Evolutionary conservation across 768 basidiomycete species (phyloP).

Genomic region (Amylocystis lapponica): DNA sequence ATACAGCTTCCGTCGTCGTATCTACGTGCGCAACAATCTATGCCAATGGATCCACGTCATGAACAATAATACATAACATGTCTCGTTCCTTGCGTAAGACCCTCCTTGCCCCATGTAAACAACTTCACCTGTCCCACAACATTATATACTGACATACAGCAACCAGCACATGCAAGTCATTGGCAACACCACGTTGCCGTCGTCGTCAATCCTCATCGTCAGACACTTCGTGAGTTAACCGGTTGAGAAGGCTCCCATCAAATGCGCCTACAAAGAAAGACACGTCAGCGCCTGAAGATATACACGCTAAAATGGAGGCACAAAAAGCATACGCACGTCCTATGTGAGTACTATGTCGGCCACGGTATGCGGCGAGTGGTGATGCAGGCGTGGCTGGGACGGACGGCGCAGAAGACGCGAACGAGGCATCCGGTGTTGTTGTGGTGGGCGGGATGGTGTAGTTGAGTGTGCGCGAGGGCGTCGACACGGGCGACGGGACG

Average conservation of each 20-base stretch:
- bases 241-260: constrained; percentile 18
- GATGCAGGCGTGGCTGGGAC: constrained; percentile 17
- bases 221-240: constrained; percentile 16
- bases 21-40: no score
- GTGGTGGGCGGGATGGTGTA: constrained; percentile 27
- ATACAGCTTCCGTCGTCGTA: no score
- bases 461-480: constrained; percentile 26
- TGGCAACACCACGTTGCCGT: no score
- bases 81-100: no score
- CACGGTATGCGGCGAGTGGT: constrained; percentile 33
- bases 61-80: no score
- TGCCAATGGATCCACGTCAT: no score
- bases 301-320: not conserved
- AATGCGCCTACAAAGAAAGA: constrained; percentile 17
- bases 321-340: constrained; percentile 27
- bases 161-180: no score
- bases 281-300: not conserved
- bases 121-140: no score
- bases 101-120: no score
- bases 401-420: constrained; percentile 27
- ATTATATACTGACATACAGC: no score
- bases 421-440: constrained; percentile 25
- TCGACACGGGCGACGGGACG: constrained; percentile 32
- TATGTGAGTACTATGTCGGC: constrained; percentile 28
- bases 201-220: constrained; percentile 20